Base-by-base conservation (phyloP, 768 basidiomycete species). In the Daedaleopsis sinensis region DNA sequence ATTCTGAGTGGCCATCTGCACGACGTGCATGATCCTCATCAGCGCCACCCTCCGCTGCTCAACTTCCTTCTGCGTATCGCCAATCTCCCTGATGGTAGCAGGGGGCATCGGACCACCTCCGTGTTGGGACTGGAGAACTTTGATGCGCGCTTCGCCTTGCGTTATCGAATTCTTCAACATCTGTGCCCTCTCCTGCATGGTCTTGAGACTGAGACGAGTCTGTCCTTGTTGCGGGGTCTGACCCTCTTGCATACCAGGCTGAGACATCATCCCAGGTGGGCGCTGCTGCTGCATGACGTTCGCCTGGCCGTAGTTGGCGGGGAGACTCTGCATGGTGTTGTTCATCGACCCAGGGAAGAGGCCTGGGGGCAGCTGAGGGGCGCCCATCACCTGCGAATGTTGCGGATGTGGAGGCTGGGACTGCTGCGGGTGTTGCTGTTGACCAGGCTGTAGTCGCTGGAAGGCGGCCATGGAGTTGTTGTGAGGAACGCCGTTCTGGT, bases 141-240 rank as follows among this genome's bases (percentile, higher is more conserved):
- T 49, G 47, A 49, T 49, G 18, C 62, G 62, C 0, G 5, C 10
- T 37, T 64, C 62, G 10, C 48, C 55, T 11, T 58, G 48, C 1
- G 12, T 15, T 19, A 61, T 48, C 23, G n/a, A 35, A 15, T 46
- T 19, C 51, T 50, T 37, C 43, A 61, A 16, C 44, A 21, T n/a
- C 1, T 32, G n/a, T 1, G 55, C 64, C 49, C 56, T 58, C 2
- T 47, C 37, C 23, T 58, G 52, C 65, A 66, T 66, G 48, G 32
- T 36, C 43, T 59, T 49, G 32, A 62, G 57, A 21, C 23, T 27
- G 23, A n/a, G 44, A 18, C 47, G 62, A 50, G 48, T 53, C 19
- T 57, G 54, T 1, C 32, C 53, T 71, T 48, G 73, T 66, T 65
- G 64, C 62, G 78, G 76, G 52, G 70, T 65, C 68, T 81, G 81